Evolutionary conservation across 768 basidiomycete species (phyloP).

Genomic region (Pleurotus salmoneostramineus): DNA sequence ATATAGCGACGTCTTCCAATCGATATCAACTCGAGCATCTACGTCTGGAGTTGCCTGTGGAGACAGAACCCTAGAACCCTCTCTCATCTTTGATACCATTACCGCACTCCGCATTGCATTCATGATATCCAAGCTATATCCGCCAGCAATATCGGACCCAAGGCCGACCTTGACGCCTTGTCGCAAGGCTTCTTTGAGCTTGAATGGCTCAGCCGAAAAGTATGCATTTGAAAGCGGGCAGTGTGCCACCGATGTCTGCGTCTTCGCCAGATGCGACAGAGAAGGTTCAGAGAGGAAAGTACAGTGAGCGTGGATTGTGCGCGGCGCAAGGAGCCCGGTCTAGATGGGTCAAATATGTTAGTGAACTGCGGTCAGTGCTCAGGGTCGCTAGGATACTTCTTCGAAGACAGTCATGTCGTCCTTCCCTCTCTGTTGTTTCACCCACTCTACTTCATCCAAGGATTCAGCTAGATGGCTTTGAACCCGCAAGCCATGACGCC

Average conservation of each 20-base stretch:
- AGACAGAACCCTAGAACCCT: slow-evolving; percentile 39
- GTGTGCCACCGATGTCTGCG: slow-evolving; percentile 69
- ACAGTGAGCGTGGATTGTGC: slow-evolving; percentile 85
- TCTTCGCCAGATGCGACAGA: slow-evolving; percentile 43
- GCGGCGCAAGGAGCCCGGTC: slow-evolving; percentile 56
- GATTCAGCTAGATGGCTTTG: slow-evolving; percentile 87
- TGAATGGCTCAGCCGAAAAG: slow-evolving; percentile 72
- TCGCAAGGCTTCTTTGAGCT: slow-evolving; percentile 66
- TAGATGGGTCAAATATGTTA: slow-evolving; percentile 21
- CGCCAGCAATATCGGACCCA: slow-evolving; percentile 84
- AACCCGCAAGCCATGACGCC: slow-evolving; percentile 42
- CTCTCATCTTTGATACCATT: slow-evolving; percentile 61
- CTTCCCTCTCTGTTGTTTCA: slow-evolving; percentile 50
- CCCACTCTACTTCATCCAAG: slow-evolving; percentile 71
- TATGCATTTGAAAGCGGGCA: slow-evolving; percentile 90
- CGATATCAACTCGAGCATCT: slow-evolving; percentile 41
- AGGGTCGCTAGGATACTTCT: slow-evolving; percentile 35
- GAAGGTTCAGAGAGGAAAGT: slow-evolving; percentile 64
- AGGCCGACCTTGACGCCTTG: slow-evolving; percentile 68
- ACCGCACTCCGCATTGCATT: slow-evolving; percentile 79
- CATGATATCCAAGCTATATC: slow-evolving; percentile 79
- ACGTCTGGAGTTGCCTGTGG: slow-evolving; percentile 7
- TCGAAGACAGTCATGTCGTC: slow-evolving; percentile 79
- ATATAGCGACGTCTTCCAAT: slow-evolving; percentile 81
- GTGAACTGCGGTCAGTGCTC: background rate